Base-by-base conservation (phyloP, 768 basidiomycete genomes). In the Auriculariales sp. region DNA sequence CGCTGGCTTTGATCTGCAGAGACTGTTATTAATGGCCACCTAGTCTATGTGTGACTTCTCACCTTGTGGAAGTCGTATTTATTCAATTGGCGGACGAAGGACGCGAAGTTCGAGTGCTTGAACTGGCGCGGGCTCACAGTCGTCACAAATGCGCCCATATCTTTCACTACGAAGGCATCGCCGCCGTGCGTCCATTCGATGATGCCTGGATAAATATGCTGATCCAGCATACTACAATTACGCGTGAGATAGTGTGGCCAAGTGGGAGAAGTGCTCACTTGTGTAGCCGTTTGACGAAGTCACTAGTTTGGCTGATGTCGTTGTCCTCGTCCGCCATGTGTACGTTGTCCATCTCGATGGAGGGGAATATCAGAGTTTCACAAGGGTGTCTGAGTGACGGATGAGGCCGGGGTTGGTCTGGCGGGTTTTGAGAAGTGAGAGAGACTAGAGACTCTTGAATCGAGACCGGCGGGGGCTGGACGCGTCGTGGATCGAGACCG, bases 231-330 rank as follows among this genome's bases (percentile, higher is more conserved):
- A 24, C 39, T 19, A 24, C 27, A 44, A 7, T n/a, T n/a, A n/a
- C n/a, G n/a, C n/a, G n/a, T n/a, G n/a, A n/a, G n/a, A n/a, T n/a
- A n/a, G n/a, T n/a, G n/a, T n/a, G n/a, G n/a, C n/a, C n/a, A n/a
- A n/a, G n/a, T n/a, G 7, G 44, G n/a, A 30, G 17, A 34, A 27
- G 44, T 1, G 66, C 75, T 52, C 39, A 90, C 90, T 84, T 87
- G 83, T 84, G 92, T 7, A 94, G 67, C 62, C 92, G 93, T 70
- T 93, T 92, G 55, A 93, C 90, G 61, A 94, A 94, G 66, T 93
- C 90, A 57, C 79, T 82, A 27, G 91, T n/a, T n/a, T 85, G n/a
- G 83, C 39, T 19, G 39, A 44, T 19, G 39, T n/a, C 22, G 39
- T n/a, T n/a, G n/a, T n/a, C n/a, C n/a, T n/a, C n/a, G n/a, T n/a